A percentile compares a stretch with the other conserved stretches of the same genome.
Evolutionary conservation across 139 green algal genomes (phyloP).

Genomic region (Closterium sp.): DNA sequence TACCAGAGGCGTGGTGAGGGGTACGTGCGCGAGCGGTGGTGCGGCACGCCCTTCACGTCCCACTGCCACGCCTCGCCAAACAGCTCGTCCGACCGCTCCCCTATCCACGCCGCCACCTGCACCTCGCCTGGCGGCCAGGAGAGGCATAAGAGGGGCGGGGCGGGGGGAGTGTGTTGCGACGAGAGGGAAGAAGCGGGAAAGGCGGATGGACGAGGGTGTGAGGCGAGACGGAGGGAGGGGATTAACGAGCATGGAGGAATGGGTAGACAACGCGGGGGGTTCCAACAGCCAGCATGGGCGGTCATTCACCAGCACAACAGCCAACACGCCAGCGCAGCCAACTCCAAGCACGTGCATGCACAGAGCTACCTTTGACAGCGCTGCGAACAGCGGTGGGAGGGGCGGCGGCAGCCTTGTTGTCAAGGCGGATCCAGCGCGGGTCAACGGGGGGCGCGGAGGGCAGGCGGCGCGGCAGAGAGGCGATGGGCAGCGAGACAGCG

Average conservation of each 20-base stretch:
- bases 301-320: no score
- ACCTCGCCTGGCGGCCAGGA: constrained; percentile 8
- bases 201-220: neutral
- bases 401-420: neutral
- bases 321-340: no score
- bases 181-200: no score
- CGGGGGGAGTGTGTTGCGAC: neutral
- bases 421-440: neutral
- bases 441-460: neutral
- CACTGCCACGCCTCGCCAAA: constrained; percentile 27
- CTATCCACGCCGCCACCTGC: constrained; percentile 31
- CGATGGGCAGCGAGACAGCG: neutral
- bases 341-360: no score
- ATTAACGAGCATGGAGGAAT: neutral
- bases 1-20: constrained; percentile 20
- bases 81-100: constrained; percentile 6
- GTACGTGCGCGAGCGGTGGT: constrained; percentile 20
- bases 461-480: neutral
- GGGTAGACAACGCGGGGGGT: no score
- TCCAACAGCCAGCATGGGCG: no score
- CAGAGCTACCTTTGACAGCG: neutral
- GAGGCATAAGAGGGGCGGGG: neutral
- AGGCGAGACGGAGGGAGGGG: no score
- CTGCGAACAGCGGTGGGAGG: neutral
- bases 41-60: constrained; percentile 4